Evolutionary conservation across 345 rosid genomes (phyloP).

Genomic region (Eucalyptus pauciflora): DNA sequence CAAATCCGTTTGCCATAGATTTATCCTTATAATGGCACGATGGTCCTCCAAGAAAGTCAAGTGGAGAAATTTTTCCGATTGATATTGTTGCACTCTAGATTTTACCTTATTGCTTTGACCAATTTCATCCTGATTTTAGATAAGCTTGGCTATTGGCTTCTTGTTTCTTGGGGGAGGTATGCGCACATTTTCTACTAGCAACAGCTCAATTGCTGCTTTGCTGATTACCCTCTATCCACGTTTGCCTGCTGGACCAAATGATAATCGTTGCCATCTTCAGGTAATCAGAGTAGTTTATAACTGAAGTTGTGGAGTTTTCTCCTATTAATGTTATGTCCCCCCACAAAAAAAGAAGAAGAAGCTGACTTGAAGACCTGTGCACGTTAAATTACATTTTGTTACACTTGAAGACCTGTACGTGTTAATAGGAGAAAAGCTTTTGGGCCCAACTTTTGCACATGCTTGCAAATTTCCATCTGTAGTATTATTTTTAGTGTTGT

Average conservation of each 20-base stretch:
- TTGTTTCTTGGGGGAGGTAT: slow-evolving; percentile 96
- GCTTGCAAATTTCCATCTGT: not conserved
- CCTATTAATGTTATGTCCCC: not conserved
- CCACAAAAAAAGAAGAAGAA: not conserved
- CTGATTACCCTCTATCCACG: slow-evolving; percentile 88
- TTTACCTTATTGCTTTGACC: not conserved
- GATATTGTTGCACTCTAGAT: not conserved
- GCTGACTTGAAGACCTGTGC: not conserved
- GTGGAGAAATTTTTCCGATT: not conserved
- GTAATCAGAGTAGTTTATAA: slow-evolving; percentile 6
- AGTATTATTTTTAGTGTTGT: not conserved
- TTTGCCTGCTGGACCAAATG: slow-evolving; percentile 93
- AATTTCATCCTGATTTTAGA: slow-evolving; percentile 25
- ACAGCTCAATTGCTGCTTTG: slow-evolving; percentile 76
- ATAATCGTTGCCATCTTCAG: slow-evolving; percentile 99
- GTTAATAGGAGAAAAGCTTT: not conserved
- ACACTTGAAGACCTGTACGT: not conserved
- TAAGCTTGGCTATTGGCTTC: slow-evolving; percentile 90
- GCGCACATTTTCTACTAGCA: slow-evolving; percentile 82
- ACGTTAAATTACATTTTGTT: not conserved
- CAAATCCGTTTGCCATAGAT: not conserved
- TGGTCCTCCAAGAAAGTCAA: not conserved
- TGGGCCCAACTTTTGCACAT: not conserved
- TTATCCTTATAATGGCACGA: not conserved
- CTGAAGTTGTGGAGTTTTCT: not conserved